Evolutionary conservation across 129 eudicot genomes (phyloP).

Genomic region (Sambucus nigra): DNA sequence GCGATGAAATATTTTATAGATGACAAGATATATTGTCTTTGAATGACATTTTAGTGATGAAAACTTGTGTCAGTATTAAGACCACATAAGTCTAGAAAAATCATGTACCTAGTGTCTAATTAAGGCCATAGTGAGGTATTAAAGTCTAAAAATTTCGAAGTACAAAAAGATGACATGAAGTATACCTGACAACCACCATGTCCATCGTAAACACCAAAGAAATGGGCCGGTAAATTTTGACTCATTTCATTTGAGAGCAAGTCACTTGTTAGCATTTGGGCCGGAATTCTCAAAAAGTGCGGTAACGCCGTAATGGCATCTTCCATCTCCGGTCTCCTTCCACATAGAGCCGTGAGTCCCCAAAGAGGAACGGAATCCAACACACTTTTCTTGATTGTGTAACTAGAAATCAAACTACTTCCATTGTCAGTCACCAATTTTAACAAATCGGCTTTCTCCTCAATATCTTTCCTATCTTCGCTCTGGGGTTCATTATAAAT

Average conservation of each 20-base stretch:
- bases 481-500: slow-evolving; percentile 9
- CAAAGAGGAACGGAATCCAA: slow-evolving; percentile 27
- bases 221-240: slow-evolving; percentile 18
- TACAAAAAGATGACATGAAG: not conserved
- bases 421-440: slow-evolving; percentile 10
- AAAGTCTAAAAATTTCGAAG: no score
- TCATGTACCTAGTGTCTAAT: not conserved
- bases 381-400: slow-evolving; percentile 5
- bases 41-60: no score
- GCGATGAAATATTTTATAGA: no score
- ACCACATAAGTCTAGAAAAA: no score
- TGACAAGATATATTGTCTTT: no score
- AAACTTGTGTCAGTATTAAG: no score
- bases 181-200: slow-evolving; percentile 59
- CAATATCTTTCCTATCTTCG: slow-evolving; percentile 4
- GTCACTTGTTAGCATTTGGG: slow-evolving; percentile 18
- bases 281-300: slow-evolving; percentile 26
- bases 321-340: slow-evolving; percentile 44
- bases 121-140: no score
- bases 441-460: not conserved
- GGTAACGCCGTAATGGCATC: slow-evolving; percentile 33
- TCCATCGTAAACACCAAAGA: slow-evolving; percentile 61
- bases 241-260: not conserved
- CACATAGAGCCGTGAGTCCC: slow-evolving; percentile 29
- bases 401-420: not conserved